These are phyloP conservation scores for Blepharisma japonicum DNA, from an alignment of 73 alveolate genomes.

Conservation along the genomic window DNA sequence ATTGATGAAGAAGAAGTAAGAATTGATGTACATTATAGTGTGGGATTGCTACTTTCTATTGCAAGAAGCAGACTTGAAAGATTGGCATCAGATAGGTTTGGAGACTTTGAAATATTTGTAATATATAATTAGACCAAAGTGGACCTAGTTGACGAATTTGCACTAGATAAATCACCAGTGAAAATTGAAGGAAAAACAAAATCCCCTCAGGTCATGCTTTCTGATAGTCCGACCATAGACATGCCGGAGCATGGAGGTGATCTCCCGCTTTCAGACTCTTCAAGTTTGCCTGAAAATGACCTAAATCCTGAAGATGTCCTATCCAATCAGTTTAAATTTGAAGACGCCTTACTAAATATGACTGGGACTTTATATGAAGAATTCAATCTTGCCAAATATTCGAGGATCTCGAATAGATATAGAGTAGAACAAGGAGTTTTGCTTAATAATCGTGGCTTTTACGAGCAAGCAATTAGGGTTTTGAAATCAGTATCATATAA, in stretches of 20 bases:
- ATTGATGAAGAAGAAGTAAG: constrained; percentile 18
- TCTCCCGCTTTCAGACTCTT: no score
- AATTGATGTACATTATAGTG: constrained; percentile 11
- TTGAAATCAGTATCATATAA: not conserved
- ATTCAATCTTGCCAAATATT: not conserved
- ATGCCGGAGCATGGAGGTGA: no score
- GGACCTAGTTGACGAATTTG: not conserved
- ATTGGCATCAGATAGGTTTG: not conserved
- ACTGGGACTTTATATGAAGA: constrained; percentile 9
- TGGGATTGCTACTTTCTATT: constrained; percentile 13
- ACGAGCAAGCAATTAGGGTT: not conserved
- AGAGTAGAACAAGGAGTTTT: constrained; percentile 15
- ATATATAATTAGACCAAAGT: not conserved
- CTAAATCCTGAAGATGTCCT: not conserved
- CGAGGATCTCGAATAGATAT: not conserved
- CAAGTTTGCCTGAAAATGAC: not conserved
- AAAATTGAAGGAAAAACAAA: constrained; percentile 18
- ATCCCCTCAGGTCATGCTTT: not conserved
- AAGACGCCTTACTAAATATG: constrained; percentile 6
- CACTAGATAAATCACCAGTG: constrained; percentile 19
- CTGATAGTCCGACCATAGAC: not conserved
- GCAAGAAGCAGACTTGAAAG: constrained; percentile 17
- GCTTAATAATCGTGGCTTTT: not conserved
- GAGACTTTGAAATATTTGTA: not conserved
- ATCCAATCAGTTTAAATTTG: not conserved